Evolutionary conservation across 1,284 basidiomycete species (phyloP).

Genomic region (Naganishia sp.): DNA sequence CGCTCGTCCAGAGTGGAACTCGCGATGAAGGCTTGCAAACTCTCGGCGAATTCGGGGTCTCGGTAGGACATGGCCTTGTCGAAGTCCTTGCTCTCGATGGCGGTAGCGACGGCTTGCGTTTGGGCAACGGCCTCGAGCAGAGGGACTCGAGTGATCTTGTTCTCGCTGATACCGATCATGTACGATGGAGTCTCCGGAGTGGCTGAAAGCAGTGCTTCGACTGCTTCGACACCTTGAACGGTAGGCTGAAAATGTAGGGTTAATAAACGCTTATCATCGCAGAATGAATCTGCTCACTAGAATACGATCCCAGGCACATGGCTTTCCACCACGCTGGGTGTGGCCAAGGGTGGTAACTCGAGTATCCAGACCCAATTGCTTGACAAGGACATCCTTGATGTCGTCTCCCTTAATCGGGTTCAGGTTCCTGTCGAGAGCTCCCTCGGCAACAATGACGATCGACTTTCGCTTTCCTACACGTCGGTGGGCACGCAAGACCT

Average conservation of each 20-base stretch:
- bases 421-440: constrained; percentile 82
- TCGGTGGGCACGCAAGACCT: constrained; percentile 69
- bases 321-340: constrained; percentile 90
- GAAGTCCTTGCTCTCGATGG: constrained; percentile 83
- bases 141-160: constrained; percentile 89
- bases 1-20: constrained; percentile 67
- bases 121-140: constrained; percentile 90
- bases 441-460: constrained; percentile 97
- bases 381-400: constrained; percentile 83
- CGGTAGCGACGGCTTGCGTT: constrained; percentile 82
- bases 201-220: constrained; percentile 84
- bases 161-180: constrained; percentile 95
- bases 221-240: constrained; percentile 90
- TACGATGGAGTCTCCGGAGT: constrained; percentile 90
- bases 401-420: constrained; percentile 88
- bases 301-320: constrained; percentile 90
- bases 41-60: constrained; percentile 89
- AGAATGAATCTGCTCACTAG: constrained; percentile 60
- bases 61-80: constrained; percentile 81
- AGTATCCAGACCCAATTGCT: constrained; percentile 88
- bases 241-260: constrained; percentile 68
- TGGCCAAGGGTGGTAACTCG: constrained; percentile 98
- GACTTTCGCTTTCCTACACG: constrained; percentile 93
- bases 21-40: constrained; percentile 76
- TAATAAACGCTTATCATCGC: background rate